These are phyloP conservation scores for Nevesoporus exiguus DNA, from an alignment of 768 basidiomycete genomes.

Conservation along the genomic window DNA sequence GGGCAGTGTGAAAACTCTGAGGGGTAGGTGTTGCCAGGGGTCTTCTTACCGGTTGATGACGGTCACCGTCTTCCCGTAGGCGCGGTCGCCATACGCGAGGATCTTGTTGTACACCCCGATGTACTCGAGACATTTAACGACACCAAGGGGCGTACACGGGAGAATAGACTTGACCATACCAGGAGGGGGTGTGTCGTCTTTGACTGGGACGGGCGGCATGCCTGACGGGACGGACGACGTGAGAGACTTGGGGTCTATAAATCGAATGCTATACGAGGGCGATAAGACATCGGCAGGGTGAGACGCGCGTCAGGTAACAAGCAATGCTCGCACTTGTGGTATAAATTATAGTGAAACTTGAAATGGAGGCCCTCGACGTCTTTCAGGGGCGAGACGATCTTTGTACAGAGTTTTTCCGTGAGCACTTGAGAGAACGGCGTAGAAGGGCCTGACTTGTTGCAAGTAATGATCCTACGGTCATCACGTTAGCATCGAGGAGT, in stretches of 20 bases:
- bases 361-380: conserved; percentile 97
- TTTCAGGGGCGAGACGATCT: conserved; percentile 94
- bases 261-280: conserved; percentile 71
- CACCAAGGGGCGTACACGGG: conserved; percentile 94
- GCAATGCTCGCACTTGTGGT: conserved; percentile 72
- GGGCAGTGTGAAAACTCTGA: conserved; percentile 1
- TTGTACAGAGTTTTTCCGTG: not conserved
- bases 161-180: conserved; percentile 95
- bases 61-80: conserved; percentile 88
- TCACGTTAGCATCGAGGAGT: conserved; percentile 5
- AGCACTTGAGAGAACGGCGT: not conserved
- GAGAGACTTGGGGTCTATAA: conserved; percentile 77
- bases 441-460: conserved; percentile 65
- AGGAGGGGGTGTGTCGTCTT: conserved; percentile 63
- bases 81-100: conserved; percentile 90
- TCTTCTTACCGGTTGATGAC: conserved; percentile 82
- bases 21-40: no score
- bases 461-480: conserved; percentile 83
- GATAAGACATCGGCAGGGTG: not conserved
- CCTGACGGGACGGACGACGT: conserved; percentile 40
- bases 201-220: conserved; percentile 29
- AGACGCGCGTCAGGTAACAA: not conserved
- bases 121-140: conserved; percentile 92
- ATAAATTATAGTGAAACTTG: conserved; percentile 92
- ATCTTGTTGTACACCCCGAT: conserved; percentile 91